These are phyloP conservation scores for Tolypocladium endophyticum DNA, from an alignment of 2,329 filamentous ascomycete species.

Conservation along the genomic window DNA sequence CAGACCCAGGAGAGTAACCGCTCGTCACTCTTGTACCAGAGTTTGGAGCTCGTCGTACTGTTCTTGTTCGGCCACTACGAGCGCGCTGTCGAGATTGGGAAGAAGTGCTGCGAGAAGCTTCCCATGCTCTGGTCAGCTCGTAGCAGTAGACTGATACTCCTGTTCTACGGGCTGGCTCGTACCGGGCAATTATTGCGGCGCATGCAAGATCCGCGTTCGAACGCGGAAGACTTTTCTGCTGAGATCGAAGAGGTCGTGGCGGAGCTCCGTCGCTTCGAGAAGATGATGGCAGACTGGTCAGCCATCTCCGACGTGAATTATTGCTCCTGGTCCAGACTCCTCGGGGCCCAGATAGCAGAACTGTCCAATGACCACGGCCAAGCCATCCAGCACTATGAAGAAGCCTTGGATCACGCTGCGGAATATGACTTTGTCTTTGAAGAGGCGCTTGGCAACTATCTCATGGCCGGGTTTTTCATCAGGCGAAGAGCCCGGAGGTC, in stretches of 20 bases:
- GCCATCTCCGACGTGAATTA: constrained; percentile 61
- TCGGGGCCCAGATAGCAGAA: constrained; percentile 61
- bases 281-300: constrained; percentile 54
- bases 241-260: constrained; percentile 38
- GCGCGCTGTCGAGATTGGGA: constrained; percentile 46
- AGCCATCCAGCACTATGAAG: constrained; percentile 57
- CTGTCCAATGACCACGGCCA: constrained; percentile 43
- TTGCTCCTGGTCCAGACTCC: constrained; percentile 53
- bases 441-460: constrained; percentile 61
- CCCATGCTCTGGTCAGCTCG: constrained; percentile 48
- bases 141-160: constrained; percentile 43
- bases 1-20: constrained; percentile 49
- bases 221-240: constrained; percentile 29
- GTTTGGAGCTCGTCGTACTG: constrained; percentile 50
- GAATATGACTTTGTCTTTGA: constrained; percentile 58
- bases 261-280: constrained; percentile 43
- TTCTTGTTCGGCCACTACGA: constrained; percentile 55
- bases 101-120: constrained; percentile 33
- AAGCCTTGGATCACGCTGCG: constrained; percentile 60
- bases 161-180: constrained; percentile 51
- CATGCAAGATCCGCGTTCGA: constrained; percentile 34
- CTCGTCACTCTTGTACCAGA: constrained; percentile 58
- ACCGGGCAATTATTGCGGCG: constrained; percentile 39
- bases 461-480: constrained; percentile 63
- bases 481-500: constrained; percentile 54